Conservation (phyloP, 495 filamentous ascomycete species). For the Penicillium chermesinum region DNA sequence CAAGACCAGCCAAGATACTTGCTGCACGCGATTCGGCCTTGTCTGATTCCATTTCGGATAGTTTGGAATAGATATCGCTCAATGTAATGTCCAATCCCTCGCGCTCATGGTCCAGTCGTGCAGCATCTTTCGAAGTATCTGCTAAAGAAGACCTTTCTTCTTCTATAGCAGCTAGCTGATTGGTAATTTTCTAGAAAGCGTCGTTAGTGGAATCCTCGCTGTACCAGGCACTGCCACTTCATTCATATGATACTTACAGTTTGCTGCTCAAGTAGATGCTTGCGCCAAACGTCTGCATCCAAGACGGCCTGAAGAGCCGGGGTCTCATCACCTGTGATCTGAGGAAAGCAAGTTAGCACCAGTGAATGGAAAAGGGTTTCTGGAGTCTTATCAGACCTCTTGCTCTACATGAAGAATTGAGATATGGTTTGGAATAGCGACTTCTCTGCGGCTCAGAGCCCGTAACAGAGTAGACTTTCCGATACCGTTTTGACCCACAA, state of each 20-base stretch:
- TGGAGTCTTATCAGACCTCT: constrained; percentile 56
- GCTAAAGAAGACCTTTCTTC: constrained; percentile 72
- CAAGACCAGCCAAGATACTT: constrained; percentile 92
- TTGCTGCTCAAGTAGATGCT: constrained; percentile 88
- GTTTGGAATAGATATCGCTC: constrained; percentile 84
- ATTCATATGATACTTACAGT: constrained; percentile 47
- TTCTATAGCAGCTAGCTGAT: constrained; percentile 74
- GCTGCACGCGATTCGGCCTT: constrained; percentile 94
- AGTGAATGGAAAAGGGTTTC: not conserved
- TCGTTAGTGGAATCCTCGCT: too few species aligned
- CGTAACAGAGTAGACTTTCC: constrained; percentile 94
- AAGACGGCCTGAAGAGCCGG: constrained; percentile 91
- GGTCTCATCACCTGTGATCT: constrained; percentile 96
- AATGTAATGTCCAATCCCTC: constrained; percentile 86
- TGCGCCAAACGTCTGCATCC: constrained; percentile 98
- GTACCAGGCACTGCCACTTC: too few species aligned
- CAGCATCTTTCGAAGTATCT: constrained; percentile 81
- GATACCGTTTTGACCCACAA: constrained; percentile 98
- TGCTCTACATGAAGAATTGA: constrained; percentile 99
- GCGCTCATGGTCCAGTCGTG: constrained; percentile 74
- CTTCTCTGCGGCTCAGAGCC: constrained; percentile 87
- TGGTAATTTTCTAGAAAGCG: constrained; percentile 65
- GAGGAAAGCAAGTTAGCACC: constrained; percentile 1
- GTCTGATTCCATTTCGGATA: constrained; percentile 98
- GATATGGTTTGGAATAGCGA: constrained; percentile 92